Conservation (phyloP, 2,329 filamentous ascomycete species). For the Pseudogymnoascus sp. region DNA sequence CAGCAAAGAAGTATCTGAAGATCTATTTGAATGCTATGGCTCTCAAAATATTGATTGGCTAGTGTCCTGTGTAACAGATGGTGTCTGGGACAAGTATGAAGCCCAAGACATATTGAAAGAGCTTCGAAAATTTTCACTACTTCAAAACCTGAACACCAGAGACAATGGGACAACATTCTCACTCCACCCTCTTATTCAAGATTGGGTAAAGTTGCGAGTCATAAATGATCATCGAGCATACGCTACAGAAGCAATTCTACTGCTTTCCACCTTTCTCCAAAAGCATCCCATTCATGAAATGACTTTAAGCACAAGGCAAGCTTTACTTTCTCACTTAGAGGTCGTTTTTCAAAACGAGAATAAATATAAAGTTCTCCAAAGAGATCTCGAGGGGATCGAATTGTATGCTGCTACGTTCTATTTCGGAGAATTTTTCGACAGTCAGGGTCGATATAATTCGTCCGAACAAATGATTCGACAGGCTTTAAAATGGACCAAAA, state of each 20-base stretch:
- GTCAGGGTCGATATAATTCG: conserved; percentile 1
- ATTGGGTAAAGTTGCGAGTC: conserved; percentile 21
- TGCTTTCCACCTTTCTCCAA: neutral
- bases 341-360: neutral
- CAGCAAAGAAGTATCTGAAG: conserved; percentile 22
- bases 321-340: neutral
- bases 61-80: conserved; percentile 16
- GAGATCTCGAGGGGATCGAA: neutral
- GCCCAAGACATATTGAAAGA: conserved; percentile 17
- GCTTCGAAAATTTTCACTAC: conserved; percentile 22
- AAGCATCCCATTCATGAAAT: neutral
- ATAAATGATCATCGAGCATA: neutral
- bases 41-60: conserved; percentile 13
- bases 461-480: conserved; percentile 5
- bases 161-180: conserved; percentile 16
- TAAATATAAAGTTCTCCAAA: neutral
- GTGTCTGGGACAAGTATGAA: conserved; percentile 20
- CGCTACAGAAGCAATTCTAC: neutral
- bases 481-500: conserved; percentile 12
- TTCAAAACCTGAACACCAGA: conserved; percentile 17
- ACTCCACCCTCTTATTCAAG: conserved; percentile 22
- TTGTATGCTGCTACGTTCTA: conserved; percentile 11
- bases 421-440: neutral
- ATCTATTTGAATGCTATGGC: conserved; percentile 19
- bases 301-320: neutral